A percentile compares a stretch with the other conserved stretches of the same genome.
Conservation (phyloP, 768 basidiomycete species). For the Baorangia bicolor region DNA sequence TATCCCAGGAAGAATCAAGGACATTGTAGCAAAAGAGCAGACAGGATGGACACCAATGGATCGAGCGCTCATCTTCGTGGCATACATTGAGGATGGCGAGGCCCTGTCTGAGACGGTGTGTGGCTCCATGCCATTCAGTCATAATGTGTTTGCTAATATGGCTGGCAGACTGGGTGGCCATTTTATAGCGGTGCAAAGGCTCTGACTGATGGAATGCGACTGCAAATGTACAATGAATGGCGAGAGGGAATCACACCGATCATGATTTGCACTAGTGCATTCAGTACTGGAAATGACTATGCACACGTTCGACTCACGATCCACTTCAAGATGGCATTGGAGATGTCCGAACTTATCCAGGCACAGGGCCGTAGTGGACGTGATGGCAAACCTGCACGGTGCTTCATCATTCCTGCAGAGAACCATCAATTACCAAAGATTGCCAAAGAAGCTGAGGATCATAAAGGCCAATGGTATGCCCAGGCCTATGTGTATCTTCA, state of each 20-base stretch:
- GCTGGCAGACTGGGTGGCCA: neutral
- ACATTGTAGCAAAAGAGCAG: neutral
- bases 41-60: neutral
- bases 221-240: neutral
- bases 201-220: neutral
- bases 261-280: neutral
- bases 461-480: too few relatives aligned
- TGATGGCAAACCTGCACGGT: neutral
- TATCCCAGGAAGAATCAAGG: neutral
- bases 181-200: neutral
- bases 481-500: too few relatives aligned
- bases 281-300: neutral
- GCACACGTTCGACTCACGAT: neutral
- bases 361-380: neutral
- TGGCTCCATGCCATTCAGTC: too few relatives aligned
- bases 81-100: neutral
- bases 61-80: neutral
- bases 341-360: neutral
- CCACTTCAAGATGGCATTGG: neutral
- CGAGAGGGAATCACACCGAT: neutral
- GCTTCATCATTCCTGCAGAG: neutral
- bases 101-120: neutral
- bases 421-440: too few relatives aligned
- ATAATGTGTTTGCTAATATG: neutral
- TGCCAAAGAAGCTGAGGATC: too few relatives aligned